Conservation (phyloP, 2,329 filamentous ascomycete genomes). For the Mycogone perniciosa region DNA sequence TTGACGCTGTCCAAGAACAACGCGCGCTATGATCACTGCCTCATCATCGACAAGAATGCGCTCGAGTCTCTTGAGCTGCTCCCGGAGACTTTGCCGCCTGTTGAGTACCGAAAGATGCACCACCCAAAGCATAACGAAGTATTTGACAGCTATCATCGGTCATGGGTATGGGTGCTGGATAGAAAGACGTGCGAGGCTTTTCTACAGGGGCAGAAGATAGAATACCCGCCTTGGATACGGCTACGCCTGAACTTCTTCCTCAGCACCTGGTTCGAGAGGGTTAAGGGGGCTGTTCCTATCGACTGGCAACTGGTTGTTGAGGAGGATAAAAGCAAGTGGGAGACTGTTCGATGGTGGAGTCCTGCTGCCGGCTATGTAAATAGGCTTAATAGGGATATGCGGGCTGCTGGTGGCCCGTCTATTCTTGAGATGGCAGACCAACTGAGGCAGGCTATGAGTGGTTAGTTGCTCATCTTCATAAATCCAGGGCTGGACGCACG, state of each 20-base stretch:
- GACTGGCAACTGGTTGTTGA: constrained; percentile 2
- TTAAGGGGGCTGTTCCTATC: not conserved
- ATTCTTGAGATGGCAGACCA: not conserved
- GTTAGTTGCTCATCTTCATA: no score
- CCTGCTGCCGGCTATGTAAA: not conserved
- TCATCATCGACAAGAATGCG: constrained; percentile 2
- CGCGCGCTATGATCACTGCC: constrained; percentile 3
- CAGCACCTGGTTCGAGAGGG: constrained; percentile 1
- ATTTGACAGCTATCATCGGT: not conserved
- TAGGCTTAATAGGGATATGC: not conserved
- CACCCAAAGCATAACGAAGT: not conserved
- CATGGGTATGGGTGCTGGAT: constrained; percentile 6
- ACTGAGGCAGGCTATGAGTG: no score
- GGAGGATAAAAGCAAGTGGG: constrained; percentile 4
- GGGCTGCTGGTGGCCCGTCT: not conserved
- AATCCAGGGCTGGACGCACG: no score
- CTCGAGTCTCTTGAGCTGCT: constrained; percentile 4
- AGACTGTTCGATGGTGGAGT: constrained; percentile 3
- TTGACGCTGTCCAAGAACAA: not conserved
- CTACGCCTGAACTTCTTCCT: not conserved
- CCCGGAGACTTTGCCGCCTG: not conserved
- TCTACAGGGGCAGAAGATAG: not conserved
- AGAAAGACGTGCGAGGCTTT: not conserved
- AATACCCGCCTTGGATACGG: constrained; percentile 4
- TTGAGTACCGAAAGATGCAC: not conserved